Conservation (phyloP, 108 stramenopile genomes). For the Cyclotella atomus region DNA sequence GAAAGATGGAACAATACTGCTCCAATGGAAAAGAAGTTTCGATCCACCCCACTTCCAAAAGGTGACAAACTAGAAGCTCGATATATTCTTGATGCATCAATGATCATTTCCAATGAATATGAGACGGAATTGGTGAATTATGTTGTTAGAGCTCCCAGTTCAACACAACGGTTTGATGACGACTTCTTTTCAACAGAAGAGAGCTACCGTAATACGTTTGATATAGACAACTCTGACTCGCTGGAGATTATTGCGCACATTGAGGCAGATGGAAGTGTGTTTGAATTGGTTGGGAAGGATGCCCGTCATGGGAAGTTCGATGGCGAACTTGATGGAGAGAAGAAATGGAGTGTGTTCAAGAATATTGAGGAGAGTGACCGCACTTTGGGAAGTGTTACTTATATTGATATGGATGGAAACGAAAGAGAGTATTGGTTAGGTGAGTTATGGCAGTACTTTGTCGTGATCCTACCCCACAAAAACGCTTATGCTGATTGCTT, state of each 20-base stretch:
- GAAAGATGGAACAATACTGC: conserved; percentile 15
- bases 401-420: conserved; percentile 77
- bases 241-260: conserved; percentile 67
- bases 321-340: conserved; percentile 1
- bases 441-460: conserved; percentile 12
- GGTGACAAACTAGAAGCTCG: conserved; percentile 29
- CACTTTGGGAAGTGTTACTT: conserved; percentile 67
- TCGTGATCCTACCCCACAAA: too few species aligned
- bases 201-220: conserved; percentile 48
- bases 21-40: not conserved
- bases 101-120: conserved; percentile 60
- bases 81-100: conserved; percentile 47
- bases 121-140: conserved; percentile 56
- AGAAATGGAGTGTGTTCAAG: conserved; percentile 57
- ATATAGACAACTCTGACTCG: conserved; percentile 51
- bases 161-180: conserved; percentile 26
- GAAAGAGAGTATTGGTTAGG: conserved; percentile 76
- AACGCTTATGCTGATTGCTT: too few species aligned
- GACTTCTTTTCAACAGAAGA: conserved; percentile 29
- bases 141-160: conserved; percentile 54
- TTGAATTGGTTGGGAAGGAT: conserved; percentile 49
- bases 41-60: not conserved
- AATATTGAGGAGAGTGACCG: conserved; percentile 67
- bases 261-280: conserved; percentile 58
- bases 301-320: conserved; percentile 42